A percentile compares a stretch with the other conserved stretches of the same genome.
Conservation (phyloP, 2,329 filamentous ascomycete genomes). For the Alternaria sp. region DNA sequence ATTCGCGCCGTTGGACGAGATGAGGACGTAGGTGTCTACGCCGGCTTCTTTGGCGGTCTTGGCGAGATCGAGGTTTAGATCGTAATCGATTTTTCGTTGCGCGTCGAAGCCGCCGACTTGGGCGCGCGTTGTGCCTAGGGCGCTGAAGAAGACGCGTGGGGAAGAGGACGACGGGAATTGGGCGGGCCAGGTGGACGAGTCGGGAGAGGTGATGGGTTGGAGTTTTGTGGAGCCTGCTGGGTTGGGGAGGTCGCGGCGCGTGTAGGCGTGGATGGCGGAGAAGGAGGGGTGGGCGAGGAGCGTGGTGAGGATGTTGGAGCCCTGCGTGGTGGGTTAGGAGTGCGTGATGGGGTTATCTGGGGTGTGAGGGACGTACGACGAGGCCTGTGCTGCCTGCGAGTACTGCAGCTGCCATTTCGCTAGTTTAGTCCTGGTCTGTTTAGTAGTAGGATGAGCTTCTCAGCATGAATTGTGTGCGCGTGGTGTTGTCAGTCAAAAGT, state of each 20-base stretch:
- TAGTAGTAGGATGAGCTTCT: not conserved
- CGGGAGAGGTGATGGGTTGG: constrained; percentile 68
- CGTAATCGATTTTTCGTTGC: constrained; percentile 88
- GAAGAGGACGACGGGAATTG: constrained; percentile 64
- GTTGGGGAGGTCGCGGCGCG: constrained; percentile 67
- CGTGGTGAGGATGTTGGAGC: constrained; percentile 73
- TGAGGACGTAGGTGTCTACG: constrained; percentile 76
- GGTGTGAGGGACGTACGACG: constrained; percentile 48
- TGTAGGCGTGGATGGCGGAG: constrained; percentile 66
- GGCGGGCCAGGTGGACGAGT: constrained; percentile 70
- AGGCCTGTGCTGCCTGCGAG: constrained; percentile 72
- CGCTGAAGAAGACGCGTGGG: constrained; percentile 74
- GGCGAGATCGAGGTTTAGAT: constrained; percentile 81
- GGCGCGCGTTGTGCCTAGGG: constrained; percentile 79
- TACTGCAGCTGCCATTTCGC: constrained; percentile 57
- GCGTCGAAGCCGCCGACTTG: constrained; percentile 76
- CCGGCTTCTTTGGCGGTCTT: constrained; percentile 75
- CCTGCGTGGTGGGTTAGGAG: constrained; percentile 52
- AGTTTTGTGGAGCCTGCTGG: constrained; percentile 64
- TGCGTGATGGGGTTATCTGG: not conserved
- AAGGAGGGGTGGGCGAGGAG: constrained; percentile 63
- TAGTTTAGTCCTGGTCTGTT: rapidly evolving
- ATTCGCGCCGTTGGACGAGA: constrained; percentile 66
- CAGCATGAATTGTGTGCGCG: not conserved
- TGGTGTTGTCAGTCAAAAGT: not conserved